A percentile compares a stretch with the other conserved stretches of the same genome.
Evolutionary conservation across 2,329 filamentous ascomycete genomes (phyloP).

Genomic region (Fonsecaea pugnacius): DNA sequence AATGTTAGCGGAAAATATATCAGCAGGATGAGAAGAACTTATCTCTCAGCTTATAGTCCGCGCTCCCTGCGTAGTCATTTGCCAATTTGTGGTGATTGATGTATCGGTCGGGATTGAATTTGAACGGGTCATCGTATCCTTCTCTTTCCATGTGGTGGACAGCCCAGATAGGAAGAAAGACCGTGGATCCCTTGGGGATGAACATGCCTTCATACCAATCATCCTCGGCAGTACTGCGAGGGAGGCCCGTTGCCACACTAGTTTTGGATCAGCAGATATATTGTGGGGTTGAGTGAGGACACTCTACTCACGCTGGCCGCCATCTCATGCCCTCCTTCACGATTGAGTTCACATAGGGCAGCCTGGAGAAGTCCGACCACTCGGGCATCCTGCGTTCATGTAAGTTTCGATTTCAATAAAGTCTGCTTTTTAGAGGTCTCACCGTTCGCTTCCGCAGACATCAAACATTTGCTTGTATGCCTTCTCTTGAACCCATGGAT

Average conservation of each 20-base stretch:
- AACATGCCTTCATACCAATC: slow-evolving; percentile 55
- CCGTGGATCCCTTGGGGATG: slow-evolving; percentile 53
- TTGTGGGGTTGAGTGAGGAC: too few relatives aligned
- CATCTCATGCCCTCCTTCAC: slow-evolving; percentile 51
- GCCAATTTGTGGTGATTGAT: slow-evolving; percentile 17
- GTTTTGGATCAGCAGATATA: too few relatives aligned
- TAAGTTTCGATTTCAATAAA: too few relatives aligned
- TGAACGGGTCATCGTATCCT: slow-evolving; percentile 6
- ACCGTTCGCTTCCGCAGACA: slow-evolving; percentile 50
- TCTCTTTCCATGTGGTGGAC: slow-evolving; percentile 18
- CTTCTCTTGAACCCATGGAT: slow-evolving; percentile 57
- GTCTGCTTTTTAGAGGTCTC: slow-evolving; percentile 2
- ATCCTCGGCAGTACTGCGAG: slow-evolving; percentile 43
- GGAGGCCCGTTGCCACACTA: slow-evolving; percentile 21
- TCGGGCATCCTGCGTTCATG: slow-evolving; percentile 31
- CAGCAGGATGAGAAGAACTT: neutral
- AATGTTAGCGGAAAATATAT: neutral
- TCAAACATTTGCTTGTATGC: slow-evolving; percentile 54
- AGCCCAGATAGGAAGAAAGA: slow-evolving; percentile 37
- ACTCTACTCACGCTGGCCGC: slow-evolving; percentile 41
- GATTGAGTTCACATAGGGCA: slow-evolving; percentile 46
- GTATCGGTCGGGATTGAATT: slow-evolving; percentile 21
- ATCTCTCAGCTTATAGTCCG: neutral
- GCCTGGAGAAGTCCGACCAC: slow-evolving; percentile 43
- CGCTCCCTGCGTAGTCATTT: slow-evolving; percentile 5